A percentile compares a stretch with the other conserved stretches of the same genome.
These are phyloP conservation scores for Pyricularia sp. DNA, from an alignment of 2,329 filamentous ascomycete species.

Conservation along the genomic window DNA sequence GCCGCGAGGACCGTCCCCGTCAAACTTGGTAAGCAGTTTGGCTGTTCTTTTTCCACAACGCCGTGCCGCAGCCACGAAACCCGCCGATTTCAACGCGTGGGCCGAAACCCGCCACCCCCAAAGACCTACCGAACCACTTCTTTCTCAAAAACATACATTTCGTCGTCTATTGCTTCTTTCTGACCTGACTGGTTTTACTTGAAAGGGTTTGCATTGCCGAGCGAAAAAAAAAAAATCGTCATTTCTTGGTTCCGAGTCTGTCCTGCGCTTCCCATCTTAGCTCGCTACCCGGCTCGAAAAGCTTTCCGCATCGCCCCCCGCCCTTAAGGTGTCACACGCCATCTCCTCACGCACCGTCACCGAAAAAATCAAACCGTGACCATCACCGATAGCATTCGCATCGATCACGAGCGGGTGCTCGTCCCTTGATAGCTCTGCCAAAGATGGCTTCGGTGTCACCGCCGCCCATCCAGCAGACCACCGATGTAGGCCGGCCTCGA, in stretches of 20 bases:
- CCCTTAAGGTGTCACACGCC: neutral
- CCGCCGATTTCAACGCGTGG: neutral
- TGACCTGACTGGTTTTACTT: neutral
- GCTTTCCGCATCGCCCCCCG: neutral
- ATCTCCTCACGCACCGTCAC: neutral
- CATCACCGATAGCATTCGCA: neutral
- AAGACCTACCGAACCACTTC: neutral
- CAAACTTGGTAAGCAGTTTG: neutral
- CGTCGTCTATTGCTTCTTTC: neutral
- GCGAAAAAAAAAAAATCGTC: neutral
- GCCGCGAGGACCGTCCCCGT: neutral
- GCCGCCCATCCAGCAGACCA: slow-evolving; percentile 15
- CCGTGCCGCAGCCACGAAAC: neutral
- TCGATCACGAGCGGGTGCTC: neutral
- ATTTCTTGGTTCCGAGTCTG: neutral
- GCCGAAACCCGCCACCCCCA: slow-evolving; percentile 3
- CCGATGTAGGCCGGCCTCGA: slow-evolving; percentile 21
- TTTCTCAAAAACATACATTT: neutral
- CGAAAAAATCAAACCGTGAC: neutral
- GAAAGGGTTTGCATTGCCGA: neutral
- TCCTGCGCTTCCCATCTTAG: neutral
- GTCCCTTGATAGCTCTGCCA: neutral
- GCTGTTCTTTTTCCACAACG: neutral
- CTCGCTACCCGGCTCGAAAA: neutral
- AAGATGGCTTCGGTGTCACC: slow-evolving; percentile 8